Evolutionary conservation across 2,329 filamentous ascomycete genomes (phyloP).

Genomic region (Gnomoniopsis smithogilvyi): DNA sequence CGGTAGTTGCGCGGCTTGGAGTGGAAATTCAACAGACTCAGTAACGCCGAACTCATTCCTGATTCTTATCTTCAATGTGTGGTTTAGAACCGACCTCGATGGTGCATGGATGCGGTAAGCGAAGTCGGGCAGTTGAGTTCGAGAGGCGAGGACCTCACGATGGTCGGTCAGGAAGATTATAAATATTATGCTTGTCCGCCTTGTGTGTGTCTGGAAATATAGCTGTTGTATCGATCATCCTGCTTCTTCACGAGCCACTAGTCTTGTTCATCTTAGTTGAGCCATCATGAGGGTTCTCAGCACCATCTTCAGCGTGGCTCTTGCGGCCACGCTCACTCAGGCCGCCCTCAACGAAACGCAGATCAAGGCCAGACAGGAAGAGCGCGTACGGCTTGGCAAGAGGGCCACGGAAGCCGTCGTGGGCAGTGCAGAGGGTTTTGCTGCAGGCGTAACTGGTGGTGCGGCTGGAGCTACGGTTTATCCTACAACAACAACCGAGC

Average conservation of each 20-base stretch:
- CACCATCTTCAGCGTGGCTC: neutral
- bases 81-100: neutral
- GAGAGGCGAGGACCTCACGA: neutral
- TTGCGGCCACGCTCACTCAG: constrained; percentile 2
- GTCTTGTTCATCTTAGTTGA: neutral
- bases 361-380: neutral
- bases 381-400: constrained; percentile 7
- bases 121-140: neutral
- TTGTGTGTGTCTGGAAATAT: neutral
- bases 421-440: constrained; percentile 39
- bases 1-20: neutral
- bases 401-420: constrained; percentile 24
- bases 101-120: neutral
- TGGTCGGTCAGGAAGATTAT: neutral
- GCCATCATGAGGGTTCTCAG: constrained; percentile 1
- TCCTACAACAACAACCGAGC: constrained; percentile 51
- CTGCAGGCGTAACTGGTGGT: constrained; percentile 56
- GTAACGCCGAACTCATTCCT: neutral
- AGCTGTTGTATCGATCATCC: neutral
- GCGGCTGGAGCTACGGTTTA: constrained; percentile 51
- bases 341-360: constrained; percentile 2
- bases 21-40: neutral
- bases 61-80: neutral
- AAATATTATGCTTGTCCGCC: neutral
- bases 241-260: neutral